Percentiles rank a stretch among this genome's conserved stretches.
These are phyloP conservation scores for Fusarium buxicola DNA, from an alignment of 2,329 filamentous ascomycete genomes.

Conservation along the genomic window DNA sequence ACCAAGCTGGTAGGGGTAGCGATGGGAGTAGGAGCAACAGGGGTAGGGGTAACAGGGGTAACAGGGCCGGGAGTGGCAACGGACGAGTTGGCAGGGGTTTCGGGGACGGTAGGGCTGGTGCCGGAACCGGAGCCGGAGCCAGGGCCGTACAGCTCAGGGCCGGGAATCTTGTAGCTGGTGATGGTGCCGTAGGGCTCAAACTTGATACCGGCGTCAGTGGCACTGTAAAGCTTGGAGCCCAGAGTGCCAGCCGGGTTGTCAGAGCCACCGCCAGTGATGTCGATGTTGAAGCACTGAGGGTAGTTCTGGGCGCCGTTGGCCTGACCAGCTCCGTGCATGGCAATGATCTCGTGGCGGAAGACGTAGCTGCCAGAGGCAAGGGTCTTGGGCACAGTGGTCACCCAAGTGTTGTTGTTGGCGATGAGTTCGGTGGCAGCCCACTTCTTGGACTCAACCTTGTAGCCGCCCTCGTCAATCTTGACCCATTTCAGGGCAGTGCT, in stretches of 20 bases:
- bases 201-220: constrained; percentile 48
- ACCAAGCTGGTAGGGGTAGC: constrained; percentile 17
- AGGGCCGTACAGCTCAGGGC: constrained; percentile 45
- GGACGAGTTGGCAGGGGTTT: constrained; percentile 16
- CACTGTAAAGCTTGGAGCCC: constrained; percentile 48
- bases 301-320: constrained; percentile 37
- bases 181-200: constrained; percentile 48
- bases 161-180: constrained; percentile 45
- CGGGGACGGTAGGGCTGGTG: constrained; percentile 19
- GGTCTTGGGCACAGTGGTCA: constrained; percentile 51
- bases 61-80: constrained; percentile 8
- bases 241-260: constrained; percentile 50
- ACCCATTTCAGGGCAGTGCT: constrained; percentile 67
- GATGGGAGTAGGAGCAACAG: constrained; percentile 8
- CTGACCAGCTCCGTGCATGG: constrained; percentile 56
- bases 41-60: constrained; percentile 18
- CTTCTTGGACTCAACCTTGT: constrained; percentile 51
- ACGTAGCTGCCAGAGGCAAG: constrained; percentile 58
- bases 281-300: constrained; percentile 39
- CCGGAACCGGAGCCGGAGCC: constrained; percentile 26
- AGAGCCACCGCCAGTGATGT: constrained; percentile 56
- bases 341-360: constrained; percentile 65
- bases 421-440: constrained; percentile 58
- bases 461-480: constrained; percentile 72
- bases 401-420: constrained; percentile 53